Evolutionary conservation across 352 stramenopile species (phyloP), one percentile per base, ranked within the genome.

Genomic region (Phytophthora aleatoria): DNA sequence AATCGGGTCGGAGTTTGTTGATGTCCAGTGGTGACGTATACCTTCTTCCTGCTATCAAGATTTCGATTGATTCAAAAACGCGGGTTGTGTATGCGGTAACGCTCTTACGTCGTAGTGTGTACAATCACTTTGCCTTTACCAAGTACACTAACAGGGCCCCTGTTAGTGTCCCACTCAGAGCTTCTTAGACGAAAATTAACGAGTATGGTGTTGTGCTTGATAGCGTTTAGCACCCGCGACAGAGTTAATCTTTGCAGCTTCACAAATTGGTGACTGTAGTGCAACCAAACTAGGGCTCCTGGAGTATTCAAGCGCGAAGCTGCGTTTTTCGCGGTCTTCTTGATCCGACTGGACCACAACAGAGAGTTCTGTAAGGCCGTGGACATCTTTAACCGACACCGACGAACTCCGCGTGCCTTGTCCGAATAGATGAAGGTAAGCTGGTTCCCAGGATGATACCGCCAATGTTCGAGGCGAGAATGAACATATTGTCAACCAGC

Each of bases 381-480:
- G 33, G 7, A 3, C 33, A 12, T 3, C 33, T 9, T 38, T 9
- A 38, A 12, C 33, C 8, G 33, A 38, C 12, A 38, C 9, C 33
- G 8, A 38, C 33, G 1, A 38, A 12, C 33, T 12, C 9, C 8
- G 33, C 9, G 33, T 38, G 7, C 12, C 33, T 38, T 38, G 7
- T 38, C 33, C 2, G 33, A 38, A 12, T 38, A 38, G 8, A 12
- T 9, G 33, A 13, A 38, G 33, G 33, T 38, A 12, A 38, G 33
- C 33, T 38, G 33, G 33, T 12, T 38, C 33, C 33, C 9, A 38
- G 9, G 8, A 38, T 38, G 8, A 38, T 38, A 12, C 7, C 33
- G 9, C 33, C 33, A 12, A 38, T 38, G 33, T 85, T 87, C 5
- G 77, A 75, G 0, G 71, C 52, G 8, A 89, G 47, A 15, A 89